These are phyloP conservation scores for Dictyostelium discoideum DNA, from an alignment of 78 protist species.

Conservation along the genomic window dicty_2.7 NC_007088.5:908001-908500, in stretches of 20 bases:
- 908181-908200: background rate
- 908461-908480: background rate
- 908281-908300: background rate
- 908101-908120: background rate
- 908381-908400: background rate
- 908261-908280: background rate
- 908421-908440: background rate
- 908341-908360: background rate
- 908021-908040: background rate
- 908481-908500: background rate
- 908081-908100: background rate
- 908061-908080: constrained; percentile 17
- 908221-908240: background rate
- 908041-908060: background rate
- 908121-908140: background rate
- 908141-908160: background rate
- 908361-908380: background rate
- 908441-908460: background rate
- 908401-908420: background rate
- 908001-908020: background rate
- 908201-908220: background rate
- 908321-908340: background rate
- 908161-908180: background rate
- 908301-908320: background rate
- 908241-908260: background rate